phyloP scores from a whole-genome alignment of 2,329 filamentous ascomycete species.

The Basipetospora chlamydospora region DNA sequence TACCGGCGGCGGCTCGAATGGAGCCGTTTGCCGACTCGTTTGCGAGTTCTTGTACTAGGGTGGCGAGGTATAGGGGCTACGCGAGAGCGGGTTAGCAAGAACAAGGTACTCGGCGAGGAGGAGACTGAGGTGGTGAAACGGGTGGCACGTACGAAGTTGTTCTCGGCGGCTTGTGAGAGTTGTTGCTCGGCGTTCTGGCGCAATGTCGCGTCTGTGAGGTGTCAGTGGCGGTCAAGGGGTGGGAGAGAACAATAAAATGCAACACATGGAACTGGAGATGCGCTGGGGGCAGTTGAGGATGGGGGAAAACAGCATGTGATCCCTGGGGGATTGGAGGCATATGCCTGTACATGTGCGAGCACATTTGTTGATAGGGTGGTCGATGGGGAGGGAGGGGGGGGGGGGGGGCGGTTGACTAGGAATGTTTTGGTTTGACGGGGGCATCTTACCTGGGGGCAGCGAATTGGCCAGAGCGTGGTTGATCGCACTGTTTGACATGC shows the following conservation, averaged over 20 bases:
- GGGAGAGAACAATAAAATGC: slow-evolving; percentile 16
- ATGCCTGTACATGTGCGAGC: no score
- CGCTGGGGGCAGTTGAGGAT: slow-evolving; percentile 8
- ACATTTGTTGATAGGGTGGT: no score
- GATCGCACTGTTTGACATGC: slow-evolving; percentile 74
- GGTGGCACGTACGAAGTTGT: slow-evolving; percentile 64
- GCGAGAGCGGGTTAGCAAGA: slow-evolving; percentile 10
- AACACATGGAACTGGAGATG: background rate
- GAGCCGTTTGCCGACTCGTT: slow-evolving; percentile 73
- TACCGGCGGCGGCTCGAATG: slow-evolving; percentile 86
- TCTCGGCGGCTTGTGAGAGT: slow-evolving; percentile 80
- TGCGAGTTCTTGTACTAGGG: slow-evolving; percentile 84
- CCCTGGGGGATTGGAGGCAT: no score
- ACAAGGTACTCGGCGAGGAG: slow-evolving; percentile 1
- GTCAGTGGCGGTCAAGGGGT: slow-evolving; percentile 8
- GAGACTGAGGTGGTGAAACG: background rate
- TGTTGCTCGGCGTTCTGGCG: slow-evolving; percentile 90
- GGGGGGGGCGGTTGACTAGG: background rate
- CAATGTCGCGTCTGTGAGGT: slow-evolving; percentile 55
- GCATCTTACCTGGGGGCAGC: slow-evolving; percentile 71
- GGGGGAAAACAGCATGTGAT: no score
- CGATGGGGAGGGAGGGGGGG: background rate
- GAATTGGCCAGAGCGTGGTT: slow-evolving; percentile 96
- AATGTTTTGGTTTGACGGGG: slow-evolving; percentile 7
- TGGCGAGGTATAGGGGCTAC: slow-evolving; percentile 82